These are phyloP conservation scores for Cladosporium sp. DNA, from an alignment of 2,329 filamentous ascomycete species.

Conservation along the genomic window DNA sequence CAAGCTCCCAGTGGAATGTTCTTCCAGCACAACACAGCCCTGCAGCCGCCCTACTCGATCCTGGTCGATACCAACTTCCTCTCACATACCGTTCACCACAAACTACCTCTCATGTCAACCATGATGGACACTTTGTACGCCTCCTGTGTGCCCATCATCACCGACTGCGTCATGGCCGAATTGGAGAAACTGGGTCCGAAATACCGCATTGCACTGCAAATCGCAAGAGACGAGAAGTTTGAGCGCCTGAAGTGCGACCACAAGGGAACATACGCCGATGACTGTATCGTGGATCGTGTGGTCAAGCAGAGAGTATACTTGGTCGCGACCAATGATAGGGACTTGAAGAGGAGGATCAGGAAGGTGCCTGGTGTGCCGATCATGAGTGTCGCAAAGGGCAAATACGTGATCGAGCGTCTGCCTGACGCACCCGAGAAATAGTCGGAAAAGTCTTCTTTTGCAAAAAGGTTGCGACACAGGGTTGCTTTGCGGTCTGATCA, in stretches of 20 bases:
- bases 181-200: constrained; percentile 85
- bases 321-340: constrained; percentile 62
- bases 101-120: constrained; percentile 78
- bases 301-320: constrained; percentile 46
- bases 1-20: constrained; percentile 58
- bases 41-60: constrained; percentile 77
- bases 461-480: neutral
- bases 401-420: constrained; percentile 90
- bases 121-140: constrained; percentile 95
- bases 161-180: constrained; percentile 76
- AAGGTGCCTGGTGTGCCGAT: constrained; percentile 76
- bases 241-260: constrained; percentile 83
- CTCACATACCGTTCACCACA: constrained; percentile 83
- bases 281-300: constrained; percentile 57
- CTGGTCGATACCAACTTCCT: constrained; percentile 89
- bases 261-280: constrained; percentile 82
- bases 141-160: constrained; percentile 85
- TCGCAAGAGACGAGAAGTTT: constrained; percentile 87
- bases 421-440: constrained; percentile 73
- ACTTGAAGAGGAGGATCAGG: constrained; percentile 75
- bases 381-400: constrained; percentile 78
- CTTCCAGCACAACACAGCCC: constrained; percentile 82
- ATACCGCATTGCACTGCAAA: constrained; percentile 78
- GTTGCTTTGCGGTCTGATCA: constrained; percentile 8
- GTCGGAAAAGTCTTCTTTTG: neutral